A percentile compares a stretch with the other conserved stretches of the same genome.
These are phyloP conservation scores for Phytophthora tubulina DNA, from an alignment of 352 stramenopile genomes.

Conservation along the genomic window DNA sequence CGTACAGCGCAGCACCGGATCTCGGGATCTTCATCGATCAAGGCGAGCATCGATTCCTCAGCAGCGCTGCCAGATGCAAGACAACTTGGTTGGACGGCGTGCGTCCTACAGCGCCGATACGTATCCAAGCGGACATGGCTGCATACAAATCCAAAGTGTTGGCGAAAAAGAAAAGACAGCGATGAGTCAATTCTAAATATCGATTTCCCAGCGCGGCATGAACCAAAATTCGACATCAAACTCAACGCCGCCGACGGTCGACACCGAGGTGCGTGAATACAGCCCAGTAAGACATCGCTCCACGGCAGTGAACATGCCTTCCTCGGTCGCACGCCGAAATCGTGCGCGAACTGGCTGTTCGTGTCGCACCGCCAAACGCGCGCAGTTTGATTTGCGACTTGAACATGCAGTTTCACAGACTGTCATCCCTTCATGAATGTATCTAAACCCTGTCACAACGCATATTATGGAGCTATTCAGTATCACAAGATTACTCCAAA, in stretches of 20 bases:
- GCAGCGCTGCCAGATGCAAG: no score
- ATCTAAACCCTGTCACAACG: neutral
- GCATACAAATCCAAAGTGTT: neutral
- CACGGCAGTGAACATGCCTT: neutral
- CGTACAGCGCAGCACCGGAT: neutral
- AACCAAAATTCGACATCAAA: neutral
- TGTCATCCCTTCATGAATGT: neutral
- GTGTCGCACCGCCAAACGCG: slow-evolving; percentile 32
- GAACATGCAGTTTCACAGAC: slow-evolving; percentile 23
- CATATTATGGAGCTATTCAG: neutral
- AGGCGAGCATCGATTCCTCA: neutral
- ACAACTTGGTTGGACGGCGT: slow-evolving; percentile 12
- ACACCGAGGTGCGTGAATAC: neutral
- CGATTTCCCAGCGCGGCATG: neutral
- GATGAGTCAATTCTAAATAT: slow-evolving; percentile 14
- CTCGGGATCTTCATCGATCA: neutral
- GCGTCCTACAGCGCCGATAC: neutral
- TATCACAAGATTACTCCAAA: neutral
- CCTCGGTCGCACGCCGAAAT: slow-evolving; percentile 6
- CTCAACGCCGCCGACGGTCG: neutral
- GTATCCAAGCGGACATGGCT: slow-evolving; percentile 15
- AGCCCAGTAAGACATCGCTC: neutral
- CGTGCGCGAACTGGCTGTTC: slow-evolving; percentile 30
- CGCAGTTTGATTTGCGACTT: slow-evolving; percentile 29
- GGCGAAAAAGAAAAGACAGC: slow-evolving; percentile 3